phyloP scores from a whole-genome alignment of 768 basidiomycete species.

The Dacryopinax spathularia region DNA sequence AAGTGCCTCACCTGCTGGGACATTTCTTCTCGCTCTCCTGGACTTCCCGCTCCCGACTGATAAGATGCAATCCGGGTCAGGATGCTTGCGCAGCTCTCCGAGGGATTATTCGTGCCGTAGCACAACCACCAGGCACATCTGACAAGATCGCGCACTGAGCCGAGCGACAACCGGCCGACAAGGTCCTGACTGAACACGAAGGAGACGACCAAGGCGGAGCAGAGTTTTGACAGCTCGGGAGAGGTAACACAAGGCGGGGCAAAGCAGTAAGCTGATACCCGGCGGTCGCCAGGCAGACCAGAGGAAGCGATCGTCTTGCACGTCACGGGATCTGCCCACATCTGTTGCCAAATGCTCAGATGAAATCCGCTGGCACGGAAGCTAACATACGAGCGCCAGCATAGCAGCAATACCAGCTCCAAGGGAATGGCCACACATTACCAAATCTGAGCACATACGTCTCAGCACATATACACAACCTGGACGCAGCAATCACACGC shows the following conservation, averaged over 20 bases:
- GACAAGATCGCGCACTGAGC: constrained; percentile 59
- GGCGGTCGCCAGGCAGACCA: constrained; percentile 42
- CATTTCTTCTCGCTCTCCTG: constrained; percentile 11
- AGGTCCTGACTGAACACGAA: constrained; percentile 75
- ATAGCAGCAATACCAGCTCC: constrained; percentile 70
- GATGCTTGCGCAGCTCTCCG: constrained; percentile 14
- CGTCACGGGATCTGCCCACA: constrained; percentile 73
- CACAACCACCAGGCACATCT: constrained; percentile 70
- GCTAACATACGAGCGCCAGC: constrained; percentile 46
- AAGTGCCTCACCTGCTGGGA: constrained; percentile 15
- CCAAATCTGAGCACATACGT: constrained; percentile 36
- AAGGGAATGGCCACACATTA: constrained; percentile 70
- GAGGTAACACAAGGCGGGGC: constrained; percentile 65
- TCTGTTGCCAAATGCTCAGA: constrained; percentile 28
- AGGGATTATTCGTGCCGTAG: constrained; percentile 38
- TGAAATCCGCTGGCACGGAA: neutral
- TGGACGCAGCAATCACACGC: constrained; percentile 15
- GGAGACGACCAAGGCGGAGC: constrained; percentile 52
- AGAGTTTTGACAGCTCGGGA: constrained; percentile 42
- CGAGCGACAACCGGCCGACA: constrained; percentile 62
- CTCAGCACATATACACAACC: constrained; percentile 6
- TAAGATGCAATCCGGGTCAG: constrained; percentile 10
- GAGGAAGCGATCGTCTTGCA: constrained; percentile 49
- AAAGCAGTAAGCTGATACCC: constrained; percentile 60
- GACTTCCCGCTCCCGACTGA: constrained; percentile 8